Evolutionary conservation across 192 early-diverging fungal genomes (phyloP), one percentile per base, ranked within the genome.

Genomic region (Mortierella antarctica): DNA sequence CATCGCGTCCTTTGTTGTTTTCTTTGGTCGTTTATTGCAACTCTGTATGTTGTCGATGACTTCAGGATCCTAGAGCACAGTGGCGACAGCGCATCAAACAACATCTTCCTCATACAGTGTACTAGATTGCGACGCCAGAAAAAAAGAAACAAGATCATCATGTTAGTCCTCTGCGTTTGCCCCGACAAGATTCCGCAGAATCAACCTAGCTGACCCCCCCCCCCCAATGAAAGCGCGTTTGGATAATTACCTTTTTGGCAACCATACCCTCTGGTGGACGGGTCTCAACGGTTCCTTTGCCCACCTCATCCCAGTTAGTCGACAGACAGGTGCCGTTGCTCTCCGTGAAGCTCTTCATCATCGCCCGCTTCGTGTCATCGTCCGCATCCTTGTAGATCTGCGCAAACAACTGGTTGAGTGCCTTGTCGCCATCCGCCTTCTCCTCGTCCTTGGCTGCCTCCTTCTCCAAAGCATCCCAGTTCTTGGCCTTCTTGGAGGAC

Each of bases 281-380:
- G 14, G 92, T 92, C 84, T 97, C 95, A 14, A 97, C 96, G 12
- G 85, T 83, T 60, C 89, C 90, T 83, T 93, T 92, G 39, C 89
- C 88, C 50, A 99, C 96, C 83, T 97, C 95, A 42, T 85, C 86
- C 97, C 97, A 99, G 82, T 99, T 97, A 42, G 97, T 99, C 62
- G 91, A 93, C 46, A 99, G 86, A 58, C 90, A 90, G 0, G 98
- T 99, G 31, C 98, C 98, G 62, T 95, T 95, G 83, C 92, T 95
- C 82, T 99, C 98, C 6, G 92, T 87, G 82, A 94, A 99, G 77
- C 94, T 95, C 87, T 99, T 99, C 89, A 98, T 92, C 98, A 99
- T 99, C 0, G 98, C 97, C 18, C 93, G 86, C 59, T 88, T 87
- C 9, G 94, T 93, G 56, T 99, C 94, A 20, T 94, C 92, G 71